A percentile compares a stretch with the other conserved stretches of the same genome.
Conservation (phyloP, 2,329 filamentous ascomycete species). For the Penicillium sp. region DNA sequence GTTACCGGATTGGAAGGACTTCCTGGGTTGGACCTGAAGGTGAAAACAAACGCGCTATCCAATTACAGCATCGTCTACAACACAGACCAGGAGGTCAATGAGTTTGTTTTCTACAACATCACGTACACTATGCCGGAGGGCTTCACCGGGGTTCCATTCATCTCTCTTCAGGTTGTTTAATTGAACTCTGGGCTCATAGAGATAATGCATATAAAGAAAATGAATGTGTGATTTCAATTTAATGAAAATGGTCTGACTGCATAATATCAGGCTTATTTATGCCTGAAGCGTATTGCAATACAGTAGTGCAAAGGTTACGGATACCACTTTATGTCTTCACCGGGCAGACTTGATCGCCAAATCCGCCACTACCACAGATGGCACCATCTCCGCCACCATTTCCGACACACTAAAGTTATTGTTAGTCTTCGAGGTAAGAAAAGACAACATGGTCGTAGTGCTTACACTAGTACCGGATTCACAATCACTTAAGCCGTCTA, state of each 20-base stretch:
- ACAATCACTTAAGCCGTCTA: neutral
- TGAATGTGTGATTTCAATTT: neutral
- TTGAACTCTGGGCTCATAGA: neutral
- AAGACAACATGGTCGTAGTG: too few relatives aligned
- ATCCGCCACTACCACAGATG: neutral
- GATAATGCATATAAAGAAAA: neutral
- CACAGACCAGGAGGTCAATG: slow-evolving; percentile 20
- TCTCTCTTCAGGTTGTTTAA: slow-evolving; percentile 14
- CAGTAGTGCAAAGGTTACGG: too few relatives aligned
- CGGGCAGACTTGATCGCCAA: neutral
- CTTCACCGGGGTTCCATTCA: slow-evolving; percentile 14
- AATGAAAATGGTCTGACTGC: neutral
- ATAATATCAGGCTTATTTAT: too few relatives aligned
- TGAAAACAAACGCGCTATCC: slow-evolving; percentile 14
- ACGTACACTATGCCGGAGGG: slow-evolving; percentile 21
- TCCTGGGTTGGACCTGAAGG: slow-evolving; percentile 15
- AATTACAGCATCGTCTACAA: slow-evolving; percentile 20
- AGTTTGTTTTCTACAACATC: slow-evolving; percentile 23
- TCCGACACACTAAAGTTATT: neutral
- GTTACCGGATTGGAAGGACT: slow-evolving; percentile 20
- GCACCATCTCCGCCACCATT: neutral
- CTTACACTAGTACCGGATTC: neutral
- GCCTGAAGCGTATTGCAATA: too few relatives aligned
- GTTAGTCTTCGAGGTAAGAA: too few relatives aligned
- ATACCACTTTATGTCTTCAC: neutral